Evolutionary conservation across 371 early-diverging fungal genomes (phyloP), one percentile per base, ranked within the genome.

Genomic region (Haplosporangium sp.): DNA sequence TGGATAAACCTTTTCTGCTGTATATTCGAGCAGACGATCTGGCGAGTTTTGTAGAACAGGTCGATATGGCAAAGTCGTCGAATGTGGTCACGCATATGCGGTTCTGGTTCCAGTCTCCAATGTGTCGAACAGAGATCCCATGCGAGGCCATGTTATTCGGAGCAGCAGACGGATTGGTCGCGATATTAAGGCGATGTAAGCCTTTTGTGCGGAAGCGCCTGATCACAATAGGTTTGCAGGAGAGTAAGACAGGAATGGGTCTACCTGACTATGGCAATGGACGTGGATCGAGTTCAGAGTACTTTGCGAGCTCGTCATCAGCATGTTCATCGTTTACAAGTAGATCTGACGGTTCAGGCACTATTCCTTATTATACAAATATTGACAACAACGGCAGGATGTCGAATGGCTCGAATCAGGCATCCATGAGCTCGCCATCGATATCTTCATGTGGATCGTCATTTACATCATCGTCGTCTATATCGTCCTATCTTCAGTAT

Each of bases 61-160:
- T 68, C 9, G 76, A 75, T 21, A 18, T 71, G 29, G 81, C 81
- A 7, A 81, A 81, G 36, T 63, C 81, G 0, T 58, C 72, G 12
- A 68, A 55, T 29, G 62, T 61, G 7, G 68, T 81, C 9, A 67
- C 81, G 2, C 81, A 81, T 37, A 77, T 77, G 79, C 64, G 69
- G 16, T 72, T 77, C 46, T 72, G 71, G 67, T 77, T 77, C 56
- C 79, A 77, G 23, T 77, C 79, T 6, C 79, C 72, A 1, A 64
- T 23, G 10, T 53, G 21, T 21, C 67, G 20, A 5, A 50, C 67
- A 20, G 79, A 77, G 58, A 72, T 77, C 23, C 79, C 79, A 9
- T 77, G 79, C 41, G 79, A 77, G 60, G 69, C 64, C 16, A 72
- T 72, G 68, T 21, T 77, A 37, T 77, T 77, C 45, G 72, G 79